These are phyloP conservation scores for Ceratobasidium sp. DNA, from an alignment of 1,284 basidiomycete genomes.

Conservation along the genomic window DNA sequence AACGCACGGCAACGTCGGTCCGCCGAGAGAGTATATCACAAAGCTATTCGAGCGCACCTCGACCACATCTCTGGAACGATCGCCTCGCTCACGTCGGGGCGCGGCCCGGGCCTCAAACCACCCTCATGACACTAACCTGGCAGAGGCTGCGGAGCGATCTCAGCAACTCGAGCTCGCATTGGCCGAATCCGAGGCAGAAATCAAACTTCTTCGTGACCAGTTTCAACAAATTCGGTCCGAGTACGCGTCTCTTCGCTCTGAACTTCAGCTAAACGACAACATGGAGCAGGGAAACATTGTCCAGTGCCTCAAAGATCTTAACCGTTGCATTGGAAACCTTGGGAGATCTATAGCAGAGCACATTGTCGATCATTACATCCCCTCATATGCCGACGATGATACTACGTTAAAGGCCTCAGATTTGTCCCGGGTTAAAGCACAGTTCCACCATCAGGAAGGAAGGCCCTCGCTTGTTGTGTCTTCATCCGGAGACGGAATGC, in stretches of 20 bases:
- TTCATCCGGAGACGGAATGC: slow-evolving; percentile 3
- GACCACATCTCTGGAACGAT: neutral
- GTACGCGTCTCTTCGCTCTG: slow-evolving; percentile 22
- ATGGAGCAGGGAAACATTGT: slow-evolving; percentile 10
- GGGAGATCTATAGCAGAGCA: slow-evolving; percentile 4
- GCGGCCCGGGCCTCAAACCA: neutral
- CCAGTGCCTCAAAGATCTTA: slow-evolving; percentile 10
- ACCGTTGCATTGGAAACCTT: slow-evolving; percentile 8
- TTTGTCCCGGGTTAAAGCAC: neutral
- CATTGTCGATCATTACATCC: neutral
- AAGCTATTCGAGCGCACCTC: too few relatives aligned
- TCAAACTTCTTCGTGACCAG: neutral
- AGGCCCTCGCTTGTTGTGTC: slow-evolving; percentile 22
- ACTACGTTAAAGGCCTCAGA: slow-evolving; percentile 1
- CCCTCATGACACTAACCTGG: neutral
- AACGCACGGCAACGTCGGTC: neutral
- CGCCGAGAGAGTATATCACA: neutral
- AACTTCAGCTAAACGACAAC: slow-evolving; percentile 26
- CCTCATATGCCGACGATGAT: neutral
- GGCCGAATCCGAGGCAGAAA: neutral
- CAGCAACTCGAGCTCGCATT: neutral
- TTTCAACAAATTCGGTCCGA: slow-evolving; percentile 8
- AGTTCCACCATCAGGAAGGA: slow-evolving; percentile 19
- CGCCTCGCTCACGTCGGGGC: neutral
- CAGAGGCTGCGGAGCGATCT: neutral